A percentile compares a stretch with the other conserved stretches of the same genome.
Conservation (phyloP, 371 early-diverging fungal genomes). For the Batkoa obscura region DNA sequence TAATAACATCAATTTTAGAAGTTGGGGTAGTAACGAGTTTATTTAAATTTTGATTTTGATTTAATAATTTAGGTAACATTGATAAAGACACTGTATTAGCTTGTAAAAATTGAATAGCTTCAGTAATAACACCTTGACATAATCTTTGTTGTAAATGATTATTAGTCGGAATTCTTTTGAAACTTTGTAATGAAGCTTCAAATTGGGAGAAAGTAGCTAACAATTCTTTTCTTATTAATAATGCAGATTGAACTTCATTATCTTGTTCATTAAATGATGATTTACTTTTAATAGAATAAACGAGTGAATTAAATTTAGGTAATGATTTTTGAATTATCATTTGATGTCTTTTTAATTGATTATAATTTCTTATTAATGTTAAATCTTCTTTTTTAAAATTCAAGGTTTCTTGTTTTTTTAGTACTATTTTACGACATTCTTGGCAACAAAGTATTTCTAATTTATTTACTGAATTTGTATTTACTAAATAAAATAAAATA, state of each 20-base stretch:
- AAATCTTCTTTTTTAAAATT: too few species aligned
- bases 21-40: too few species aligned
- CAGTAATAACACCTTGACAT: neutral
- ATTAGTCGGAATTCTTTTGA: neutral
- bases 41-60: neutral
- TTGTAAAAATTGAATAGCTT: neutral
- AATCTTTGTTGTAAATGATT: neutral
- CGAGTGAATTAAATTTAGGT: too few species aligned
- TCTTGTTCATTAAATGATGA: neutral
- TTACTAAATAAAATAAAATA: too few species aligned
- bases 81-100: slow-evolving; percentile 4
- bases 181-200: neutral
- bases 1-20: neutral
- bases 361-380: too few species aligned
- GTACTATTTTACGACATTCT: too few species aligned
- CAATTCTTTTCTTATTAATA: neutral
- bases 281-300: too few species aligned
- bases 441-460: too few species aligned
- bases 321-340: neutral
- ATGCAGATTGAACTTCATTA: neutral
- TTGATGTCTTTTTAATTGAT: neutral
- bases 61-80: neutral
- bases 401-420: too few species aligned
- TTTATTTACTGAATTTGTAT: too few species aligned
- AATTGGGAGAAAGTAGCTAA: slow-evolving; percentile 4